These are phyloP conservation scores for Nakaseomyces delphensis DNA, from an alignment of 1,139 yeast species.

Conservation along the genomic window DNA sequence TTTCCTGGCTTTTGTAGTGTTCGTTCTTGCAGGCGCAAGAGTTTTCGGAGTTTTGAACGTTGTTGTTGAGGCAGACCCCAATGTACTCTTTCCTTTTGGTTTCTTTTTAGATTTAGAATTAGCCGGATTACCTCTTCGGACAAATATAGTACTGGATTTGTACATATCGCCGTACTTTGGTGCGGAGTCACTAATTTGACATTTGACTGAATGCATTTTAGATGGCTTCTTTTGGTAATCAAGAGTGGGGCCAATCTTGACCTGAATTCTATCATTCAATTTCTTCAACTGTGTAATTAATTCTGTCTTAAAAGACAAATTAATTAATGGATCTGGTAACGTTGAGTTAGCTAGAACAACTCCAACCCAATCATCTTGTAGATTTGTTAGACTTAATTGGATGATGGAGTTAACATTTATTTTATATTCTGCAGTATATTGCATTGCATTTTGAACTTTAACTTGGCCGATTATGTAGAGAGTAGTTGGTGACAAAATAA, in stretches of 20 bases:
- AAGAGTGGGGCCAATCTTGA: conserved; percentile 65
- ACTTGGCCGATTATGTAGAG: conserved; percentile 67
- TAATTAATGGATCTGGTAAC: conserved; percentile 71
- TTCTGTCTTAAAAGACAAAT: conserved; percentile 84
- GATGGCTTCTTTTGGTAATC: conserved; percentile 91
- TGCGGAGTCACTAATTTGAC: conserved; percentile 49
- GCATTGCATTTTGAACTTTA: conserved; percentile 63
- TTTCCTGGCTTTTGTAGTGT: conserved; percentile 4
- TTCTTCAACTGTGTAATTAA: conserved; percentile 66
- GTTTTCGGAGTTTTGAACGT: background rate
- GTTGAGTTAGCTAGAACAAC: conserved; percentile 49
- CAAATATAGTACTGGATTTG: conserved; percentile 84
- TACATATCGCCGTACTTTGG: conserved; percentile 64
- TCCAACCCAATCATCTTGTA: conserved; percentile 93
- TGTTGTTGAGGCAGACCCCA: background rate
- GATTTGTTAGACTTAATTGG: conserved; percentile 58
- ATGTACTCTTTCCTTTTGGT: conserved; percentile 37
- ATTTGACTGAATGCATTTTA: conserved; percentile 64
- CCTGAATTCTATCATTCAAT: conserved; percentile 47
- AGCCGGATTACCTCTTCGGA: conserved; percentile 74
- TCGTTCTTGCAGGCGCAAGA: conserved; percentile 1
- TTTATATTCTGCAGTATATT: conserved; percentile 55
- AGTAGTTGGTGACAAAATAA: conserved; percentile 53
- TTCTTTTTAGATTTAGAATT: conserved; percentile 60
- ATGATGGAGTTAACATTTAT: conserved; percentile 55